Evolutionary conservation across 148 eudicot genomes (phyloP).

Genomic region (Arctostaphylos glauca): DNA sequence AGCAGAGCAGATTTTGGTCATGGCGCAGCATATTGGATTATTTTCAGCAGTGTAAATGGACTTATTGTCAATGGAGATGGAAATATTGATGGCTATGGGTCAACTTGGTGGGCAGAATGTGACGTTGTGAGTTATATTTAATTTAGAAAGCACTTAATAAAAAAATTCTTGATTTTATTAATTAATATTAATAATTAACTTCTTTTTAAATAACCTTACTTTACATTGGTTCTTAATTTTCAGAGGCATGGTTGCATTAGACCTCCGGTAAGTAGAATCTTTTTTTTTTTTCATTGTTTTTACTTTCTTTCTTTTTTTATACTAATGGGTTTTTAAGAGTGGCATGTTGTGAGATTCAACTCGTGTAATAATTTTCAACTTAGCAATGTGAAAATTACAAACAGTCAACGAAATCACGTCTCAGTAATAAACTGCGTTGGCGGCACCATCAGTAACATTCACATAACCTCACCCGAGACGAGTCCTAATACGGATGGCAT

Average conservation of each 20-base stretch:
- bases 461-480: too few relatives aligned
- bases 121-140: background rate
- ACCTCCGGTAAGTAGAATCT: background rate
- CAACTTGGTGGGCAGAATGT: background rate
- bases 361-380: background rate
- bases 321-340: background rate
- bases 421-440: background rate
- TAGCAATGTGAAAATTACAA: background rate
- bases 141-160: background rate
- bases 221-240: background rate
- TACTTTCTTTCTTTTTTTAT: background rate
- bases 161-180: too few relatives aligned
- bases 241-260: background rate
- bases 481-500: too few relatives aligned
- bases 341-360: background rate
- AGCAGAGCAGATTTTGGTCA: too few relatives aligned
- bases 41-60: too few relatives aligned
- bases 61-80: conserved; percentile 6
- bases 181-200: too few relatives aligned
- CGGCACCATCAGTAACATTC: too few relatives aligned
- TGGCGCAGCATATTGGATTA: too few relatives aligned
- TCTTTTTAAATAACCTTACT: too few relatives aligned
- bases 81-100: background rate
- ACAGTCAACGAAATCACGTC: background rate
- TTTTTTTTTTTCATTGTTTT: background rate